Evolutionary conservation across 768 basidiomycete species (phyloP).

Genomic region (Termitomyces sp.): DNA sequence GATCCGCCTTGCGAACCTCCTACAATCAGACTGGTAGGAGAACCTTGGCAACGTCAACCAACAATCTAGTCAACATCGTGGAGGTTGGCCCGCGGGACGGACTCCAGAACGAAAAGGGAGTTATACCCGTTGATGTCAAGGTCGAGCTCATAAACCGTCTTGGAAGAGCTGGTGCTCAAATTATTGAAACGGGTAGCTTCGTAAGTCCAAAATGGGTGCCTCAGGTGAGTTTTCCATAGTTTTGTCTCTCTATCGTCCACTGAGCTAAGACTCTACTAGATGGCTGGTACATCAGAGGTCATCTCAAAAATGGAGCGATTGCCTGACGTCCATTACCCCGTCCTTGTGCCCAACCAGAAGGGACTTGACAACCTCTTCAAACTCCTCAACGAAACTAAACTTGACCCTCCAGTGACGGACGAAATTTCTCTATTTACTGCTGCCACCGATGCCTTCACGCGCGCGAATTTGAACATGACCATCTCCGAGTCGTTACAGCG

Average conservation of each 20-base stretch:
- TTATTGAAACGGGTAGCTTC: constrained; percentile 84
- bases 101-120: constrained; percentile 79
- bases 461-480: constrained; percentile 79
- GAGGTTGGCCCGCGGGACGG: constrained; percentile 93
- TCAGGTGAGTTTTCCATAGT: constrained; percentile 47
- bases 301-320: constrained; percentile 49
- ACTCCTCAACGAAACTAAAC: constrained; percentile 39
- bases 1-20: constrained; percentile 7
- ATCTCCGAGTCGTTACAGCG: constrained; percentile 64
- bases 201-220: constrained; percentile 94
- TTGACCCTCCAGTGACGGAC: constrained; percentile 51
- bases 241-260: neutral
- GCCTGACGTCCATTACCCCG: constrained; percentile 62
- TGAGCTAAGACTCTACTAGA: constrained; percentile 36
- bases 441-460: constrained; percentile 81
- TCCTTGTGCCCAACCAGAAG: constrained; percentile 76
- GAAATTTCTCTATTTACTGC: constrained; percentile 90
- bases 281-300: constrained; percentile 83
- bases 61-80: constrained; percentile 54
- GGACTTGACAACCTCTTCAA: constrained; percentile 66
- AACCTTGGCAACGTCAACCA: constrained; percentile 16
- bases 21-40: constrained; percentile 23
- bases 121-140: constrained; percentile 70
- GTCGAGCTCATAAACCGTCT: constrained; percentile 77
- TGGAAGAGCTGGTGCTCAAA: constrained; percentile 56